A percentile compares a stretch with the other conserved stretches of the same genome.
phyloP scores from a whole-genome alignment of 192 early-diverging fungal species.

The Coemansia sp. region DNA sequence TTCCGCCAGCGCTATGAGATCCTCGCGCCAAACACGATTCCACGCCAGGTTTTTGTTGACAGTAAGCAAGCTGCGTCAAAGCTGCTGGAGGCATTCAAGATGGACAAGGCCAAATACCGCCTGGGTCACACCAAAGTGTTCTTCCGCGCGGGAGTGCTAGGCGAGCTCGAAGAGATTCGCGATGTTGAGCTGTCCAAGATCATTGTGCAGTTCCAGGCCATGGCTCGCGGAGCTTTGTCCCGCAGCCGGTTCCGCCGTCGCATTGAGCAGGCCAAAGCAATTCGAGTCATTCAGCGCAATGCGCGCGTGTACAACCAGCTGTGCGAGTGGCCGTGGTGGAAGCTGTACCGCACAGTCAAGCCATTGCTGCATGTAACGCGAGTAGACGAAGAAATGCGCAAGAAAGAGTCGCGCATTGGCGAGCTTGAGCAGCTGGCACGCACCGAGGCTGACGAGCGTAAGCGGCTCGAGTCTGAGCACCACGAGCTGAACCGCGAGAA shows the following conservation, averaged over 20 bases:
- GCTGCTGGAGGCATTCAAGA: conserved; percentile 70
- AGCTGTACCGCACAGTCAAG: conserved; percentile 89
- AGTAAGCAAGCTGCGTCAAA: conserved; percentile 80
- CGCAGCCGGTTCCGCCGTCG: conserved; percentile 66
- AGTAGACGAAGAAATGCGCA: conserved; percentile 76
- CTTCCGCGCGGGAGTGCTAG: conserved; percentile 92
- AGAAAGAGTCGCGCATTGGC: conserved; percentile 67
- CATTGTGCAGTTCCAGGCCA: conserved; percentile 82
- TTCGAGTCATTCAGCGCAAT: conserved; percentile 92
- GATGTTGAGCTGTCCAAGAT: conserved; percentile 82
- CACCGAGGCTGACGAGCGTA: conserved; percentile 61
- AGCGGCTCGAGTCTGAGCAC: conserved; percentile 59
- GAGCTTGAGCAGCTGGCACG: conserved; percentile 70
- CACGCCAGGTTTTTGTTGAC: conserved; percentile 83
- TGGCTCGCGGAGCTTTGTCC: conserved; percentile 82
- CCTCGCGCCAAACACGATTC: conserved; percentile 75
- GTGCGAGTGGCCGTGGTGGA: conserved; percentile 96
- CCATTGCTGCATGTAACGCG: conserved; percentile 82
- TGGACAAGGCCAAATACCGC: conserved; percentile 81
- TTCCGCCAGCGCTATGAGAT: conserved; percentile 95
- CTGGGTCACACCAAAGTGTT: conserved; percentile 95
- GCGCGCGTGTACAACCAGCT: conserved; percentile 86
- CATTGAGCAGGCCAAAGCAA: conserved; percentile 80
- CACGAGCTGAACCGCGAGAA: conserved; percentile 70
- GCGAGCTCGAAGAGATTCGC: conserved; percentile 89